Percentiles rank a stretch among this genome's conserved stretches.
Conservation (phyloP, 345 rosid genomes). For the Eutrema japonicum region DNA sequence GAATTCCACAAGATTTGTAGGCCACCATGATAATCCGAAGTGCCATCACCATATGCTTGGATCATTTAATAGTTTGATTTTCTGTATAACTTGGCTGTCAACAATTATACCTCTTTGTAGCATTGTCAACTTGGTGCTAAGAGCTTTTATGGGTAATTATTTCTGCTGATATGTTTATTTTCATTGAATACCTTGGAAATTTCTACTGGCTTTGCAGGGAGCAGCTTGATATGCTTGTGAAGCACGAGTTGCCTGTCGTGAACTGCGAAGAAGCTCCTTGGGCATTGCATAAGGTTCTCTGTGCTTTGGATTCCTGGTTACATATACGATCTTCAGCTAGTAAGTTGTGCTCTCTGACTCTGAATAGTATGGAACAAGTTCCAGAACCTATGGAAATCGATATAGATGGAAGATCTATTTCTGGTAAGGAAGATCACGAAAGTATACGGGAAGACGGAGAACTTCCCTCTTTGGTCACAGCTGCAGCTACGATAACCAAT, state of each 20-base stretch:
- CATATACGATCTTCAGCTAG: conserved; percentile 51
- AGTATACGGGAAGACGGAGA: conserved; percentile 87
- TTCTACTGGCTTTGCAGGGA: conserved; percentile 84
- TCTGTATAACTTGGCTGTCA: not conserved
- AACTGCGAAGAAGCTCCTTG: conserved; percentile 73
- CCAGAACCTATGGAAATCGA: conserved; percentile 65
- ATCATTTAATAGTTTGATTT: conserved; percentile 10
- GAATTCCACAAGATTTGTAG: conserved; percentile 9
- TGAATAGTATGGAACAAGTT: conserved; percentile 49
- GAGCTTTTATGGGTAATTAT: conserved; percentile 7
- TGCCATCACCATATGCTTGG: conserved; percentile 5
- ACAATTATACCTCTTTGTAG: conserved; percentile 1
- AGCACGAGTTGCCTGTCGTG: conserved; percentile 78
- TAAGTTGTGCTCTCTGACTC: conserved; percentile 50
- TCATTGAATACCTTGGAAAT: conserved; percentile 44
- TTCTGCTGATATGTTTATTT: conserved; percentile 30
- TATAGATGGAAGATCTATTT: conserved; percentile 56
- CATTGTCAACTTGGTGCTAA: conserved; percentile 15
- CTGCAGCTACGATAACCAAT: conserved; percentile 51
- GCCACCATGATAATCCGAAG: conserved; percentile 4
- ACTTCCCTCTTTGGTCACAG: conserved; percentile 78
- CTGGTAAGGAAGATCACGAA: conserved; percentile 68
- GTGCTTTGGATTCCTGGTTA: conserved; percentile 79
- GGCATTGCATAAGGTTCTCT: conserved; percentile 68
- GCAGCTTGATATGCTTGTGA: conserved; percentile 80